These are phyloP conservation scores for Daldinia vernicosa DNA, from an alignment of 495 filamentous ascomycete species.

Conservation along the genomic window DNA sequence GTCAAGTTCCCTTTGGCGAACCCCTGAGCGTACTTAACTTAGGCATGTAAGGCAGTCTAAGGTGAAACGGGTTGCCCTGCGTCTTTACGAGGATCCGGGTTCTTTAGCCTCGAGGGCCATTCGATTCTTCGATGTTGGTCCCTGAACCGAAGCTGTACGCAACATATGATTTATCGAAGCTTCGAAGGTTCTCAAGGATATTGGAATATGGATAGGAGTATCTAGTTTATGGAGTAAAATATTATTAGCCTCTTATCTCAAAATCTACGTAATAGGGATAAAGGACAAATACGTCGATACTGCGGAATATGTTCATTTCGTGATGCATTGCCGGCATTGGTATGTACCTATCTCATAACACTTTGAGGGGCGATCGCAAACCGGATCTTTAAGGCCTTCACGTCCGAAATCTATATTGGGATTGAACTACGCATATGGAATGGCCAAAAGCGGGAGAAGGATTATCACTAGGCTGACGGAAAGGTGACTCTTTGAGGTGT, in stretches of 20 bases:
- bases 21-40: conserved; percentile 8
- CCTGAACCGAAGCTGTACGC: not conserved
- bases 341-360: not conserved
- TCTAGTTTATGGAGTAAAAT: not conserved
- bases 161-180: not conserved
- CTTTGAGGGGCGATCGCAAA: not conserved
- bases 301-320: not conserved
- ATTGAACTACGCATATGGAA: conserved; percentile 7
- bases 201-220: not conserved
- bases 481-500: conserved; percentile 21
- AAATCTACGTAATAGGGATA: not conserved
- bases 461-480: conserved; percentile 25
- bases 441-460: conserved; percentile 25
- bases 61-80: conserved; percentile 21
- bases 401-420: conserved; percentile 23
- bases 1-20: conserved; percentile 2
- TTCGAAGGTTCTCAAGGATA: not conserved
- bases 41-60: not conserved
- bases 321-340: not conserved
- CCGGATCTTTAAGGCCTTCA: conserved; percentile 13
- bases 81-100: conserved; percentile 9
- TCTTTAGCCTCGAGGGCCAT: not conserved
- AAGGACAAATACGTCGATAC: not conserved
- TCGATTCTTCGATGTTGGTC: conserved; percentile 3
- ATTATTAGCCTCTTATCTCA: not conserved